Base-by-base conservation (phyloP, 2,329 filamentous ascomycete genomes). In the Cercospora berteroae region DNA sequence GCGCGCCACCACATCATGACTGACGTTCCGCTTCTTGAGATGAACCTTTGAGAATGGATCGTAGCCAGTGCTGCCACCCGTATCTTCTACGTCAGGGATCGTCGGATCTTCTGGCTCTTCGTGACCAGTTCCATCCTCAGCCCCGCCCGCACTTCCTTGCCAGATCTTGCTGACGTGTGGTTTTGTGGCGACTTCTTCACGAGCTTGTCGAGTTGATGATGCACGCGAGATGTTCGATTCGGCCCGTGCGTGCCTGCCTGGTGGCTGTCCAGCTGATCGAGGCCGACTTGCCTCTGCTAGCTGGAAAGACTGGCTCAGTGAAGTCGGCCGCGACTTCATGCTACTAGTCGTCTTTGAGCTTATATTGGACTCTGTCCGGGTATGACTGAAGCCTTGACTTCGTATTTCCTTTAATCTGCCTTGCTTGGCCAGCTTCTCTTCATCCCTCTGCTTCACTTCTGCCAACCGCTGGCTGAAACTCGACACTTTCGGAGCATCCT, bases 31-130 rank as follows among this genome's bases (percentile, higher is more conserved):
- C 69, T 89, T 93, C 4, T 90, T 91, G 13, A 99, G 85, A 76
- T 97, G 93, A 42, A 94, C 83, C 31, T 89, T 88, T 5, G 95
- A 97, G 78, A 94, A 97, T 2, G 92, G 87, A 74, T 99, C 95
- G 74, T 95, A 96, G 56, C 87, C 86, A 1, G 89, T 76, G 39
- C 70, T 67, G 7, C 64, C 60, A 48, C 70, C 69, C 7, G 62
- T 62, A 33, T 71, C 58, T 18, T 68, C 63, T 9, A 69, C 63
- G 8, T 68, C 64, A 20, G 69, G 60, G 13, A 67, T 66, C 6
- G 65, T 66, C 25, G 72, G 71, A 50, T 64, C 66, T 56, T 71
- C 70, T 20, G 62, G 61, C 27, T 67, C 63, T 25, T 68, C 70
- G 59, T 72, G 69, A 7, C 69, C 68, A 18, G 66, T 70, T 9